A percentile compares a stretch with the other conserved stretches of the same genome.
phyloP scores from a whole-genome alignment of 352 stramenopile genomes.

The Pythium oligandrum region DNA sequence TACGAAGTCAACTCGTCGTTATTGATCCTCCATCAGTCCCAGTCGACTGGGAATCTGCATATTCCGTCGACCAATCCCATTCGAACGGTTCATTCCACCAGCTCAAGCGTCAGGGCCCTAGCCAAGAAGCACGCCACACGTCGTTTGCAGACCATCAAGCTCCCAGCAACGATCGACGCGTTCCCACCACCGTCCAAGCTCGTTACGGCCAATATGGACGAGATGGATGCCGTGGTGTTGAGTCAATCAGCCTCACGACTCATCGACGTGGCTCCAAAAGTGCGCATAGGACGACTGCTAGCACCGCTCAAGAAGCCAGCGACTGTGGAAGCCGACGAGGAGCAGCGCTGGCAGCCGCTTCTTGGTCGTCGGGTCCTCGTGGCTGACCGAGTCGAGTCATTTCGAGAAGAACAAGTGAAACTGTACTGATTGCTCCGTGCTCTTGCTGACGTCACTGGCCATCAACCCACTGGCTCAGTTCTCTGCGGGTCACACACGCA shows the following conservation, averaged over 20 bases:
- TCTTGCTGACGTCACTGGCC: too few species aligned
- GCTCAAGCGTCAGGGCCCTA: slow-evolving; percentile 20
- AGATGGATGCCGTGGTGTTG: slow-evolving; percentile 11
- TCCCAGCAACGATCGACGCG: slow-evolving; percentile 30
- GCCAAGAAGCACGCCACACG: slow-evolving; percentile 54
- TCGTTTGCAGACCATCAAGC: slow-evolving; percentile 45
- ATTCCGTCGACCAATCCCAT: slow-evolving; percentile 9
- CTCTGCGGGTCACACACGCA: too few species aligned
- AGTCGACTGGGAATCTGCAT: slow-evolving; percentile 21
- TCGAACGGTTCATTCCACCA: slow-evolving; percentile 13
- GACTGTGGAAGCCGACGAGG: slow-evolving; percentile 20
- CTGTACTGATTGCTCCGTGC: too few species aligned
- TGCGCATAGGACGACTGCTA: slow-evolving; percentile 37
- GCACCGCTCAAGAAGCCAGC: slow-evolving; percentile 43
- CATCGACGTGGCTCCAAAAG: slow-evolving; percentile 36
- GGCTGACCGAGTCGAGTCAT: slow-evolving; percentile 32
- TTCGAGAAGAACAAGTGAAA: slow-evolving; percentile 20
- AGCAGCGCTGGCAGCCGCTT: neutral
- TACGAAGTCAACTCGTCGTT: slow-evolving; percentile 60
- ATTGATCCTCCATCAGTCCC: slow-evolving; percentile 45
- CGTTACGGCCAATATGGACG: neutral
- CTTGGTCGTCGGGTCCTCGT: slow-evolving; percentile 31
- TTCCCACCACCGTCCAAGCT: slow-evolving; percentile 25
- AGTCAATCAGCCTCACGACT: neutral
- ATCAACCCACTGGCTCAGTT: too few species aligned